Percentiles rank a stretch among this genome's conserved stretches.
These are phyloP conservation scores for Phoma herbarum DNA, from an alignment of 2,329 filamentous ascomycete species.

Conservation along the genomic window DNA sequence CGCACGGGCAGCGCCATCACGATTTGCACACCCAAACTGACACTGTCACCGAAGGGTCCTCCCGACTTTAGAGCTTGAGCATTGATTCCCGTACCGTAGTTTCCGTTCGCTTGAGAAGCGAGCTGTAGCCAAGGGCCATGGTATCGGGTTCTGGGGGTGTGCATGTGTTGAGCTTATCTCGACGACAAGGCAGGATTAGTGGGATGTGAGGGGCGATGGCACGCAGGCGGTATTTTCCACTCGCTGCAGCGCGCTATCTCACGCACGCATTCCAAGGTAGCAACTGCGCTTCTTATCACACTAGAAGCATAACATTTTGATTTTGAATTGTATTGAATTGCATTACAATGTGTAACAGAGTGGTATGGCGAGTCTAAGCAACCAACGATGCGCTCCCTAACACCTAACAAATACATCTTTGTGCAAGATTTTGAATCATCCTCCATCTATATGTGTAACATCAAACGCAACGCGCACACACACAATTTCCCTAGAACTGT, in stretches of 20 bases:
- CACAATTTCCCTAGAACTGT: constrained; percentile 65
- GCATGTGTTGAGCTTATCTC: constrained; percentile 26
- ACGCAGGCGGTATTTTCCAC: constrained; percentile 6
- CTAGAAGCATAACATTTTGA: background rate
- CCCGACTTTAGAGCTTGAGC: constrained; percentile 24
- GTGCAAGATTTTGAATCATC: background rate
- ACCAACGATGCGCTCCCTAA: constrained; percentile 13
- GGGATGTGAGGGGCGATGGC: constrained; percentile 10
- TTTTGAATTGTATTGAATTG: constrained; percentile 6
- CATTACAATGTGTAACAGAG: constrained; percentile 21
- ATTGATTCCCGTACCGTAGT: constrained; percentile 25
- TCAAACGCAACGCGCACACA: constrained; percentile 1
- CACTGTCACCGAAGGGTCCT: constrained; percentile 17
- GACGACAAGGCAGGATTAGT: constrained; percentile 14
- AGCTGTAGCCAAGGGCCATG: constrained; percentile 23
- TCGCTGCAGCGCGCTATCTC: background rate
- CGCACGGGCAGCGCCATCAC: constrained; percentile 21
- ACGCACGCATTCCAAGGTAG: background rate
- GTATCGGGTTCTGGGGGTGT: constrained; percentile 21
- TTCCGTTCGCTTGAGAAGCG: constrained; percentile 24
- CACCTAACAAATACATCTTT: constrained; percentile 16
- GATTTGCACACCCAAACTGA: constrained; percentile 19
- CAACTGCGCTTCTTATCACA: background rate
- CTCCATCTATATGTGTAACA: constrained; percentile 3
- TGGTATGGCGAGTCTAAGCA: constrained; percentile 14